Evolutionary conservation across 768 basidiomycete genomes (phyloP).

Genomic region (Mycena capillaripes): DNA sequence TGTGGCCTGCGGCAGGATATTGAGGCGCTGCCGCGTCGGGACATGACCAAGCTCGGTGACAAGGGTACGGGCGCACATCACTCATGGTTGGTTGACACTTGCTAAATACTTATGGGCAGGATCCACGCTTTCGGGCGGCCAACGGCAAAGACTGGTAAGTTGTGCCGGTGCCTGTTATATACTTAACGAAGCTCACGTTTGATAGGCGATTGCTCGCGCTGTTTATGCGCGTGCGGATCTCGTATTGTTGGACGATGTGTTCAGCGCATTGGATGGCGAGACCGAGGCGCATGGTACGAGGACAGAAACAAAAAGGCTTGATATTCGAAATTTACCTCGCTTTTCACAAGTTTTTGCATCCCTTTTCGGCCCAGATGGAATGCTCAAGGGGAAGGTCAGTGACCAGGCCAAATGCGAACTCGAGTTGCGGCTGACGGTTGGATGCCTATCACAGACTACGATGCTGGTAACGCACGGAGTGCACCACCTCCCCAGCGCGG

Average conservation of each 20-base stretch:
- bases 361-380: constrained; percentile 26
- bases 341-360: constrained; percentile 26
- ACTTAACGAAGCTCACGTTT: too few species aligned
- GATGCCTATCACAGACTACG: constrained; percentile 11
- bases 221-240: constrained; percentile 29
- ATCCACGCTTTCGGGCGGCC: too few species aligned
- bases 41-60: too few species aligned
- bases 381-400: constrained; percentile 28
- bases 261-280: constrained; percentile 30
- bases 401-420: too few species aligned
- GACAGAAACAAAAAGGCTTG: too few species aligned
- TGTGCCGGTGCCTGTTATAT: too few species aligned
- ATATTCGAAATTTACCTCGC: background rate
- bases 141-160: too few species aligned
- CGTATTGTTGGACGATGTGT: constrained; percentile 29
- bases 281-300: constrained; percentile 25
- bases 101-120: too few species aligned
- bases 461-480: constrained; percentile 31
- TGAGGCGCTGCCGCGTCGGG: too few species aligned
- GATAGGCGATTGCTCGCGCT: constrained; percentile 29
- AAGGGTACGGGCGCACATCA: too few species aligned
- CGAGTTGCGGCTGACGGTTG: background rate
- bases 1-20: too few species aligned
- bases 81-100: too few species aligned
- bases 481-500: constrained; percentile 29